Evolutionary conservation across 768 basidiomycete genomes (phyloP).

Genomic region (Suillus subaureus): DNA sequence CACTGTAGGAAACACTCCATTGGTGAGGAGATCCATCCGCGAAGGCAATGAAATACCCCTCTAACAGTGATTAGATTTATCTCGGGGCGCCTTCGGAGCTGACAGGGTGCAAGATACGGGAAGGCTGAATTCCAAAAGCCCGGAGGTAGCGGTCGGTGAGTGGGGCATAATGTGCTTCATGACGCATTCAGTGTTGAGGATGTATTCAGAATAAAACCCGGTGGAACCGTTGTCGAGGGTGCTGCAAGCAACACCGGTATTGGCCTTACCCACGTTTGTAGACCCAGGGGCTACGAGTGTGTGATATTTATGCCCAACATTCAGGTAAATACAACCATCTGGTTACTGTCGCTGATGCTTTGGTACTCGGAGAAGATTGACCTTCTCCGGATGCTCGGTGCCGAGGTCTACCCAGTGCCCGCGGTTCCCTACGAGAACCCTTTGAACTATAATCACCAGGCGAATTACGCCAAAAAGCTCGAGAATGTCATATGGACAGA

Average conservation of each 20-base stretch:
- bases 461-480: conserved; percentile 73
- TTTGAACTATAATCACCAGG: conserved; percentile 96
- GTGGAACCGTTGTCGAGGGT: conserved; percentile 96
- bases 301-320: conserved; percentile 99
- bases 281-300: conserved; percentile 91
- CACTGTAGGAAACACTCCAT: conserved; percentile 90
- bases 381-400: conserved; percentile 94
- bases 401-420: conserved; percentile 94
- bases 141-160: conserved; percentile 86
- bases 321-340: conserved; percentile 50
- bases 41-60: neutral
- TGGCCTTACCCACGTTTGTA: conserved; percentile 91
- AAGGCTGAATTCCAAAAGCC: conserved; percentile 99
- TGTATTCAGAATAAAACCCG: conserved; percentile 67
- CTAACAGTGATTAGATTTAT: conserved; percentile 60
- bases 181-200: conserved; percentile 2
- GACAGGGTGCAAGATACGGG: conserved; percentile 82
- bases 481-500: conserved; percentile 94
- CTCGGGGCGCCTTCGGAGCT: conserved; percentile 79
- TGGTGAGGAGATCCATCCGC: conserved; percentile 51
- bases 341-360: neutral
- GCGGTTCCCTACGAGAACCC: conserved; percentile 97
- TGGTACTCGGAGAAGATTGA: conserved; percentile 87
- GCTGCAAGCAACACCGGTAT: conserved; percentile 99
- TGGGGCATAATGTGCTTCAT: conserved; percentile 16